These are phyloP conservation scores for Pleodorina starrii DNA, from an alignment of 139 green algal genomes.

Conservation along the genomic window DNA sequence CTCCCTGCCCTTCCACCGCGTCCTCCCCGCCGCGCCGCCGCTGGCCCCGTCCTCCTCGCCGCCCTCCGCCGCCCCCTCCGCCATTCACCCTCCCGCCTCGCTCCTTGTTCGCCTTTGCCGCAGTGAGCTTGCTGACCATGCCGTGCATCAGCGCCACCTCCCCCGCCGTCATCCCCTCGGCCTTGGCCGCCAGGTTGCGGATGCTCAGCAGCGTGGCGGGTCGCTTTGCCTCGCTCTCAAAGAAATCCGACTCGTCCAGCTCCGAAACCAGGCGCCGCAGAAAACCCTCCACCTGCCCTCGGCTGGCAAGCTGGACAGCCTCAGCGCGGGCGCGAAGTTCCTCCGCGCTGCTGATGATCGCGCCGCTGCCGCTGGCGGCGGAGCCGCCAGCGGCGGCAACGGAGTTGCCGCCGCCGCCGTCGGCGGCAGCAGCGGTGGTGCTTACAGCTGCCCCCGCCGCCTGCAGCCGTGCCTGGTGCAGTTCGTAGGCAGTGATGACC, in stretches of 20 bases:
- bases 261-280: neutral
- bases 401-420: neutral
- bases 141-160: conserved; percentile 50
- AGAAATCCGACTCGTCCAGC: conserved; percentile 30
- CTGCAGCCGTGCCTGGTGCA: neutral
- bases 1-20: too few species aligned
- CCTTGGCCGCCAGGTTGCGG: conserved; percentile 28
- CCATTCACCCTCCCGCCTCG: too few species aligned
- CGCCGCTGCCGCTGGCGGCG: neutral
- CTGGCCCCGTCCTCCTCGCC: too few species aligned
- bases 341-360: neutral
- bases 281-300: neutral
- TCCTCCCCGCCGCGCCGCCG: too few species aligned
- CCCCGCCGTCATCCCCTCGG: neutral
- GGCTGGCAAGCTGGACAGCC: neutral
- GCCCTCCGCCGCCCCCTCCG: too few species aligned
- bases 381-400: neutral
- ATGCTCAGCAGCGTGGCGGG: conserved; percentile 10
- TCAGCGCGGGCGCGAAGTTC: neutral
- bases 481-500: conserved; percentile 6
- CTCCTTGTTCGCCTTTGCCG: too few species aligned
- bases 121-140: conserved; percentile 28
- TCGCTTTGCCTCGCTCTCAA: neutral
- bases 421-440: neutral
- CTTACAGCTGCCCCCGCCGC: neutral